A percentile compares a stretch with the other conserved stretches of the same genome.
These are phyloP conservation scores for Neocucurbitaria cava DNA, from an alignment of 2,329 filamentous ascomycete species.

Conservation along the genomic window DNA sequence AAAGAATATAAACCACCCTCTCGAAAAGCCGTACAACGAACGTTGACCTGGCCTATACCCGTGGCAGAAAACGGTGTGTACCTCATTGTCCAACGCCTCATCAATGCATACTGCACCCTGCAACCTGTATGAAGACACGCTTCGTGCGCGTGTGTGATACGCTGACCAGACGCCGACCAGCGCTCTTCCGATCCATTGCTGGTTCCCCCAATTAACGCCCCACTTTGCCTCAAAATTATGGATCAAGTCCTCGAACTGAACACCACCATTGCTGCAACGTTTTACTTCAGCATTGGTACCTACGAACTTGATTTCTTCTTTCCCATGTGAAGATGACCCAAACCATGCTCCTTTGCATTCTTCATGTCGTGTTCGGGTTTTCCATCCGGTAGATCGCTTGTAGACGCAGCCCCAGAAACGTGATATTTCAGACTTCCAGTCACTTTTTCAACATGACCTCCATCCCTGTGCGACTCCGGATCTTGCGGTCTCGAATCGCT, in stretches of 20 bases:
- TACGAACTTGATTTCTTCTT: slow-evolving; percentile 30
- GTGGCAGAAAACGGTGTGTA: slow-evolving; percentile 10
- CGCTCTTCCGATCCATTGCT: neutral
- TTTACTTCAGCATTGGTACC: neutral
- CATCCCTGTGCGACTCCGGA: slow-evolving; percentile 26
- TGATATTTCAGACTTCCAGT: slow-evolving; percentile 40
- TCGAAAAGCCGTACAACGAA: neutral
- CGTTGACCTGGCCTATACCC: neutral
- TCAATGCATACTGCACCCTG: slow-evolving; percentile 36
- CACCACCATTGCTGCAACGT: neutral
- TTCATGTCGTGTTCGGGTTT: slow-evolving; percentile 50
- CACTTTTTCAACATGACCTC: slow-evolving; percentile 24
- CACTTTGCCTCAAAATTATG: slow-evolving; percentile 1
- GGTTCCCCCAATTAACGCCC: slow-evolving; percentile 6
- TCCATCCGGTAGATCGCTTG: slow-evolving; percentile 53
- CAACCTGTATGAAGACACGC: slow-evolving; percentile 25
- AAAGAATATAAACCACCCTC: slow-evolving; percentile 3
- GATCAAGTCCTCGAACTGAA: neutral
- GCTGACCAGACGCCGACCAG: slow-evolving; percentile 16
- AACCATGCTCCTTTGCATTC: slow-evolving; percentile 40
- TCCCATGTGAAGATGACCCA: slow-evolving; percentile 40
- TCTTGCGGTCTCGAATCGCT: slow-evolving; percentile 3
- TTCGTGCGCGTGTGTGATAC: slow-evolving; percentile 34
- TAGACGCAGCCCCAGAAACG: slow-evolving; percentile 41
- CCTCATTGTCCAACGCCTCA: slow-evolving; percentile 27